Evolutionary conservation across 805 yeast genomes (phyloP).

Genomic region (Schwanniomyces sp.): DNA sequence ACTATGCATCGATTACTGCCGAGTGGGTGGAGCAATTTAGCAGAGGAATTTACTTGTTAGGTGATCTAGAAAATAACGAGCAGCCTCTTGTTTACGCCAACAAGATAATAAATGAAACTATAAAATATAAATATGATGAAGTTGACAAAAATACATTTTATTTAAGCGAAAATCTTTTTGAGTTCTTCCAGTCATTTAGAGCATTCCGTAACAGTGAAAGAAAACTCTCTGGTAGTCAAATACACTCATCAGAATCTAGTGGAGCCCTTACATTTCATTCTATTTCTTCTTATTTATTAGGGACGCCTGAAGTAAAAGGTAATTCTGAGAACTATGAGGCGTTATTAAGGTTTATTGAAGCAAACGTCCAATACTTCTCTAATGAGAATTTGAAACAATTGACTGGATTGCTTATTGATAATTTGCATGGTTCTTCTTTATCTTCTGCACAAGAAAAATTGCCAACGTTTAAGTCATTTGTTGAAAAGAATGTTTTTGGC

Average conservation of each 20-base stretch:
- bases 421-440: constrained; percentile 10
- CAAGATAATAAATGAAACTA: neutral
- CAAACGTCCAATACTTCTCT: constrained; percentile 10
- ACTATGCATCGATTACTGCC: constrained; percentile 25
- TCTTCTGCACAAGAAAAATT: constrained; percentile 8
- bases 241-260: constrained; percentile 7
- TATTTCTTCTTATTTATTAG: constrained; percentile 8
- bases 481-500: constrained; percentile 7
- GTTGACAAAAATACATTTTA: constrained; percentile 3
- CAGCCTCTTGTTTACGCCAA: constrained; percentile 12
- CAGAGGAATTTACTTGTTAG: constrained; percentile 14
- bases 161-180: constrained; percentile 6
- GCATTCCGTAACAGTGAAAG: constrained; percentile 15
- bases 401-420: constrained; percentile 10
- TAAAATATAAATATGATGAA: neutral
- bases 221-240: constrained; percentile 10
- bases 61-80: constrained; percentile 10
- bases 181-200: constrained; percentile 10
- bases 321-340: constrained; percentile 8
- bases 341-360: constrained; percentile 10
- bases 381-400: constrained; percentile 11
- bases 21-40: constrained; percentile 32
- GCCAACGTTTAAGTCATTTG: constrained; percentile 9
- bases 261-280: constrained; percentile 12
- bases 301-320: constrained; percentile 3